These are phyloP conservation scores for Oenanthe sinensis DNA, from an alignment of 129 eudicot genomes.

Conservation along the genomic window DNA sequence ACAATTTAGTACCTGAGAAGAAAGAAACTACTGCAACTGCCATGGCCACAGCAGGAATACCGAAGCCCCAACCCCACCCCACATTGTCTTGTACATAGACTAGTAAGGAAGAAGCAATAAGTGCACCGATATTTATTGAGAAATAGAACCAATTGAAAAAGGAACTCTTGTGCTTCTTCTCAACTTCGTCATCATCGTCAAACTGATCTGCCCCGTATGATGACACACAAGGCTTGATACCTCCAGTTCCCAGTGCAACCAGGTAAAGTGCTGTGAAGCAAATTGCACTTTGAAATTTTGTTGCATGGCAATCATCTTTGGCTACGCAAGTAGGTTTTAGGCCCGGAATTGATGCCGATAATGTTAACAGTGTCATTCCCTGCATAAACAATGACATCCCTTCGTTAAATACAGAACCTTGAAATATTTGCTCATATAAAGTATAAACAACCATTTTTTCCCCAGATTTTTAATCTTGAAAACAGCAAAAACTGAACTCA, in stretches of 20 bases:
- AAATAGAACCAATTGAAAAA: slow-evolving; percentile 66
- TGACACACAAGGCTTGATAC: slow-evolving; percentile 64
- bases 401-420: neutral
- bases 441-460: neutral
- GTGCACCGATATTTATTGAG: slow-evolving; percentile 44
- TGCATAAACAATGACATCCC: neutral
- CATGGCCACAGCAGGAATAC: slow-evolving; percentile 40
- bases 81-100: slow-evolving; percentile 46
- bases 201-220: slow-evolving; percentile 63
- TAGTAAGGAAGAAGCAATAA: slow-evolving; percentile 31
- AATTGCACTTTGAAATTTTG: slow-evolving; percentile 18
- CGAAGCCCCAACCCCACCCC: slow-evolving; percentile 58
- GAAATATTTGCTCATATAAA: neutral
- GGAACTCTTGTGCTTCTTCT: slow-evolving; percentile 30
- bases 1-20: slow-evolving; percentile 43
- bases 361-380: slow-evolving; percentile 11
- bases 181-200: slow-evolving; percentile 39
- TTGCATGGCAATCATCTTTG: slow-evolving; percentile 9
- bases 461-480: neutral
- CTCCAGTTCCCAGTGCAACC: slow-evolving; percentile 61
- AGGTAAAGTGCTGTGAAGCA: slow-evolving; percentile 34
- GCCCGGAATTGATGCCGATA: slow-evolving; percentile 10
- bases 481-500: slow-evolving; percentile 2
- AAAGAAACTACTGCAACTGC: slow-evolving; percentile 32
- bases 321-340: slow-evolving; percentile 8